Evolutionary conservation across 306 rosid species (phyloP).

Genomic region (Prunus mume): DNA sequence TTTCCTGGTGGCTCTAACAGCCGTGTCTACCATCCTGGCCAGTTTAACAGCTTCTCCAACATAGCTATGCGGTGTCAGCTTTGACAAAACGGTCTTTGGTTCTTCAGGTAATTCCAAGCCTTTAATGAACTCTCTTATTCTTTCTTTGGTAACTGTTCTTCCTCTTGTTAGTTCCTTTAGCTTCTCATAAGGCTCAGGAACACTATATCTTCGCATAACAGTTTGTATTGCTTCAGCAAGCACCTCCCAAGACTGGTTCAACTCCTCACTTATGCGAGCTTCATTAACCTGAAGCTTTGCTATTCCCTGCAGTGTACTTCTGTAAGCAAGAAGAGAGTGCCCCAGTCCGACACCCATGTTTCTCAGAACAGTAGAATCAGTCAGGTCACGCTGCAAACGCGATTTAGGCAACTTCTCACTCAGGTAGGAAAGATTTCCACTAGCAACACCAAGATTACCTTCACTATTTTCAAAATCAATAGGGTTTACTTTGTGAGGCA

Average conservation of each 20-base stretch:
- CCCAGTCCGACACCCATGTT: conserved; percentile 88
- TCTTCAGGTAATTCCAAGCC: conserved; percentile 66
- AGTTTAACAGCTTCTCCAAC: conserved; percentile 72
- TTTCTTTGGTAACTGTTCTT: conserved; percentile 64
- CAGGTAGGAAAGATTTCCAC: conserved; percentile 63
- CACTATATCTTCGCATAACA: conserved; percentile 80
- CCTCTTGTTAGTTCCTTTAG: conserved; percentile 82
- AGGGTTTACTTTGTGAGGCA: conserved; percentile 97
- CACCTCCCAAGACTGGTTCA: conserved; percentile 89
- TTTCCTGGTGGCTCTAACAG: conserved; percentile 36
- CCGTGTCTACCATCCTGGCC: conserved; percentile 56
- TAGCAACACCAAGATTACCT: conserved; percentile 89
- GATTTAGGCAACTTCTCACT: conserved; percentile 86
- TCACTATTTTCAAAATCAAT: conserved; percentile 95
- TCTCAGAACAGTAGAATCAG: conserved; percentile 94
- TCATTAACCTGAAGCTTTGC: conserved; percentile 87
- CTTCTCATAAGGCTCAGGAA: conserved; percentile 92
- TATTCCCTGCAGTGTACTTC: conserved; percentile 79
- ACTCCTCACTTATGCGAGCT: conserved; percentile 71
- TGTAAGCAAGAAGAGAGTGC: conserved; percentile 89
- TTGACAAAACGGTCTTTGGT: conserved; percentile 56
- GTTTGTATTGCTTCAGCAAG: conserved; percentile 96
- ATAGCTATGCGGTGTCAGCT: conserved; percentile 64
- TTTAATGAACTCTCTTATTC: conserved; percentile 69
- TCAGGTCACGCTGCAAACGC: conserved; percentile 80